These are phyloP conservation scores for Pelagomonas calceolata DNA, from an alignment of 108 stramenopile species.

Conservation along the genomic window DNA sequence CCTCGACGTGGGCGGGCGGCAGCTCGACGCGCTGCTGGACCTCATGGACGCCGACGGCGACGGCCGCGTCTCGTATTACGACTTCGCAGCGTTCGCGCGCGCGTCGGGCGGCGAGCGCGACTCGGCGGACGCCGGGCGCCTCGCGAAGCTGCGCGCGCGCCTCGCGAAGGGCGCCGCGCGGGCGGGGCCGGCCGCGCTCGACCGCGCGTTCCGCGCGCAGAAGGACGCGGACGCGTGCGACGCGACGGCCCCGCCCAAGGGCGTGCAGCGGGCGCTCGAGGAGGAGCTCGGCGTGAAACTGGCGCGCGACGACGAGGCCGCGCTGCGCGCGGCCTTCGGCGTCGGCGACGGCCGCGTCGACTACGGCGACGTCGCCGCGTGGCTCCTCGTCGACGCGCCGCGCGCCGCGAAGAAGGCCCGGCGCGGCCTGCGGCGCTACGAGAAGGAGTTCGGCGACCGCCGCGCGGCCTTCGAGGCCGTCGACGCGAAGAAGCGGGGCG, in stretches of 20 bases:
- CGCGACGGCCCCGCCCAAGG: background rate
- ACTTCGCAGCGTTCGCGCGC: background rate
- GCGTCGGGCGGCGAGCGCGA: too few relatives aligned
- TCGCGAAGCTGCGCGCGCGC: too few relatives aligned
- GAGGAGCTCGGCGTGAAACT: background rate
- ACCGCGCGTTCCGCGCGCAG: too few relatives aligned
- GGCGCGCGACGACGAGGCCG: background rate
- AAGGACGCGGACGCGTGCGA: too few relatives aligned
- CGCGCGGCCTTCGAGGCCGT: background rate
- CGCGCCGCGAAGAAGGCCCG: background rate
- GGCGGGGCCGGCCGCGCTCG: too few relatives aligned
- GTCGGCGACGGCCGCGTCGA: background rate
- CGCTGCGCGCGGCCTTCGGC: background rate
- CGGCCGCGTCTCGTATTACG: background rate
- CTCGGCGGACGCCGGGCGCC: background rate
- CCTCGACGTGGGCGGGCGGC: background rate
- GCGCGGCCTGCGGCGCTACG: background rate
- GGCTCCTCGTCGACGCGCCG: background rate
- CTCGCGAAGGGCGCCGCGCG: too few relatives aligned
- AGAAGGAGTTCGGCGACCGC: background rate
- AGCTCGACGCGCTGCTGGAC: background rate
- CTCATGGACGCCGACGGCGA: background rate
- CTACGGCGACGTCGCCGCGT: background rate
- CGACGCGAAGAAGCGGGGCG: background rate
- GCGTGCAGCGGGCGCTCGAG: background rate